Evolutionary conservation across 2,329 filamentous ascomycete species (phyloP).

Genomic region (Uncinocarpus reesii): DNA sequence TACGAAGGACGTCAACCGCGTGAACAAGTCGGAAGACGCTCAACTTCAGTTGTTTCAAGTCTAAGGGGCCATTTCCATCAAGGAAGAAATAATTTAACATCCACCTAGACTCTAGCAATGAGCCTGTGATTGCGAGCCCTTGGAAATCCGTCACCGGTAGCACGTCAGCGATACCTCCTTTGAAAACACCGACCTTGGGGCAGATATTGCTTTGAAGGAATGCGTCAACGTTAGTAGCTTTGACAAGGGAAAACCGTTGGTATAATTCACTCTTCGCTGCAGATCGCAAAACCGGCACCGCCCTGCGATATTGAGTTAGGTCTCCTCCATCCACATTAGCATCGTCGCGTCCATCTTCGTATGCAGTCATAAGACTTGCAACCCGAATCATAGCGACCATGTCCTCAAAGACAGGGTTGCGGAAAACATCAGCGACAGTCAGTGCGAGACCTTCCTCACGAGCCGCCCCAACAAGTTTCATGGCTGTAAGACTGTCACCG

Average conservation of each 20-base stretch:
- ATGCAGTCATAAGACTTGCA: conserved; percentile 17
- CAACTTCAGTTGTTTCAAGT: conserved; percentile 38
- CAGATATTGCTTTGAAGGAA: conserved; percentile 39
- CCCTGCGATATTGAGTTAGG: conserved; percentile 7
- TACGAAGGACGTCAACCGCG: conserved; percentile 55
- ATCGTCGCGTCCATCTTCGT: conserved; percentile 11
- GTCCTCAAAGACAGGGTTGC: conserved; percentile 33
- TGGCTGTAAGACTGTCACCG: conserved; percentile 35
- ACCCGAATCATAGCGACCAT: conserved; percentile 25
- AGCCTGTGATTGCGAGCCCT: conserved; percentile 48
- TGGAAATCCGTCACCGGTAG: conserved; percentile 48
- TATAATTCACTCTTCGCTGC: conserved; percentile 16
- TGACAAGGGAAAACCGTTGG: conserved; percentile 16
- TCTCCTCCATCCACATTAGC: conserved; percentile 3
- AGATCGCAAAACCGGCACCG: conserved; percentile 10
- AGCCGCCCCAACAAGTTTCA: conserved; percentile 34
- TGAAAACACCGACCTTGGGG: conserved; percentile 37
- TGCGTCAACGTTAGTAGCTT: conserved; percentile 19
- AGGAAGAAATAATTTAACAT: conserved; percentile 56
- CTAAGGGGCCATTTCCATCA: conserved; percentile 40
- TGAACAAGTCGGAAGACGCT: conserved; percentile 44
- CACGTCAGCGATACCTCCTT: conserved; percentile 43
- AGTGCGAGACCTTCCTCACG: conserved; percentile 33
- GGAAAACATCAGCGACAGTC: conserved; percentile 38
- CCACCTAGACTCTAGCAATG: conserved; percentile 46